A percentile compares a stretch with the other conserved stretches of the same genome.
These are phyloP conservation scores for Aspergillus chevalieri DNA, from an alignment of 2,329 filamentous ascomycete species.

Conservation along the genomic window DNA sequence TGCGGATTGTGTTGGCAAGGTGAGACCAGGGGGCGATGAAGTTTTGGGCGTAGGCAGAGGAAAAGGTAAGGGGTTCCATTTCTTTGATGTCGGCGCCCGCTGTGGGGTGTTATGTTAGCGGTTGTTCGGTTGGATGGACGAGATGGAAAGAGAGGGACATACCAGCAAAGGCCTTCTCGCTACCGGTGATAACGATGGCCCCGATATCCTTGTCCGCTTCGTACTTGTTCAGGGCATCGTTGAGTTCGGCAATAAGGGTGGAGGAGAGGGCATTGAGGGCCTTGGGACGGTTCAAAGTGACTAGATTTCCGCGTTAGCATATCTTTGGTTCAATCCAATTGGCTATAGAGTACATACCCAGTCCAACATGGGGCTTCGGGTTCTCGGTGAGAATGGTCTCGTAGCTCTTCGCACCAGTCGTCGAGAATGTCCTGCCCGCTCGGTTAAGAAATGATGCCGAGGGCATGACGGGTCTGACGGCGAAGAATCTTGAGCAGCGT, in stretches of 20 bases:
- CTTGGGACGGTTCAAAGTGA: constrained; percentile 89
- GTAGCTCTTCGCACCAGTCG: constrained; percentile 49
- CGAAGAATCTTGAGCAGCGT: constrained; percentile 55
- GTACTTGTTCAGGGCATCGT: constrained; percentile 66
- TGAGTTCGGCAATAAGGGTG: constrained; percentile 84
- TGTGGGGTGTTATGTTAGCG: constrained; percentile 8
- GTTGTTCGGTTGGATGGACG: neutral
- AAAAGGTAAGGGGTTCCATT: constrained; percentile 89
- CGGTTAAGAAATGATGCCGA: constrained; percentile 32
- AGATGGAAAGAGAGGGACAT: constrained; percentile 5
- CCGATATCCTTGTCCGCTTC: constrained; percentile 64
- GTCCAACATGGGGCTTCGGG: constrained; percentile 80
- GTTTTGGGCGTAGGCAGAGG: constrained; percentile 75
- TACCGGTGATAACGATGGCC: constrained; percentile 81
- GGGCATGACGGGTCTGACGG: constrained; percentile 45
- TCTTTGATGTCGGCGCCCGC: constrained; percentile 98
- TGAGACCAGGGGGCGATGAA: constrained; percentile 96
- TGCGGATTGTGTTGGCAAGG: constrained; percentile 77
- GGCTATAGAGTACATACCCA: constrained; percentile 54
- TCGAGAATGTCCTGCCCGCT: constrained; percentile 34
- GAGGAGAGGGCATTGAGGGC: constrained; percentile 90
- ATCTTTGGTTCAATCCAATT: no score
- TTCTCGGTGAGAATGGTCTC: constrained; percentile 76
- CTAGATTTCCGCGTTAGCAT: constrained; percentile 41
- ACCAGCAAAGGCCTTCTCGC: constrained; percentile 77